These are phyloP conservation scores for Colletotrichum gigasporum DNA, from an alignment of 2,329 filamentous ascomycete genomes.

Conservation along the genomic window DNA sequence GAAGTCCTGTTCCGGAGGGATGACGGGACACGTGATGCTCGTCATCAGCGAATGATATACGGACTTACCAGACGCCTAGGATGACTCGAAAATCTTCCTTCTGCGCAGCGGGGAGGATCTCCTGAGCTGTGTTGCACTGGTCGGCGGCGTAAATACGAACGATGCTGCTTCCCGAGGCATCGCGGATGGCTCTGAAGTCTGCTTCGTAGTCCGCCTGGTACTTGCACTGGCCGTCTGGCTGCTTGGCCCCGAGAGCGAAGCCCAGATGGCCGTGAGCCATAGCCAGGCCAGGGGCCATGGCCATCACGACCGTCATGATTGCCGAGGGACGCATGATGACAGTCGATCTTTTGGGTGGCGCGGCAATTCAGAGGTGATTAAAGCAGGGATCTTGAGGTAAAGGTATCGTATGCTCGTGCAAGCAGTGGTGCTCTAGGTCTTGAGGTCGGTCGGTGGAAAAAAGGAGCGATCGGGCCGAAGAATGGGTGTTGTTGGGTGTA, in stretches of 20 bases:
- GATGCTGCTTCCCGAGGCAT: constrained; percentile 58
- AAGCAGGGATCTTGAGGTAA: neutral
- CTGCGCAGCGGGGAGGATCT: constrained; percentile 73
- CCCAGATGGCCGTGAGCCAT: constrained; percentile 59
- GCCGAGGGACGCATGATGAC: neutral
- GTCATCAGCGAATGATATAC: neutral
- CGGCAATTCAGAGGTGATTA: neutral
- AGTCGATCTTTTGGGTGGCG: neutral
- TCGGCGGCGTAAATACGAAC: constrained; percentile 74
- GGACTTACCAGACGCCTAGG: constrained; percentile 72
- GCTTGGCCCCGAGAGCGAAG: constrained; percentile 74
- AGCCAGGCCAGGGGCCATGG: constrained; percentile 43
- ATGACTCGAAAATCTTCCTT: constrained; percentile 72
- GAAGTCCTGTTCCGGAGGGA: neutral
- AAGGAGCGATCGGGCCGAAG: no score
- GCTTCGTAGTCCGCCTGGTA: constrained; percentile 67
- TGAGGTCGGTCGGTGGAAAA: neutral
- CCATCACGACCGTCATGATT: constrained; percentile 26
- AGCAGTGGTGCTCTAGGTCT: neutral
- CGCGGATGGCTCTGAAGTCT: constrained; percentile 70
- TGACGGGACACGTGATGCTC: no score
- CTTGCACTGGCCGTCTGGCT: constrained; percentile 70
- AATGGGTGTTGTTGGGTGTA: no score
- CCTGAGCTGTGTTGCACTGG: constrained; percentile 71
- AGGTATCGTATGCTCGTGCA: neutral